Evolutionary conservation across 768 basidiomycete genomes (phyloP), one percentile per base, ranked within the genome.

Genomic region (Russula sp.): DNA sequence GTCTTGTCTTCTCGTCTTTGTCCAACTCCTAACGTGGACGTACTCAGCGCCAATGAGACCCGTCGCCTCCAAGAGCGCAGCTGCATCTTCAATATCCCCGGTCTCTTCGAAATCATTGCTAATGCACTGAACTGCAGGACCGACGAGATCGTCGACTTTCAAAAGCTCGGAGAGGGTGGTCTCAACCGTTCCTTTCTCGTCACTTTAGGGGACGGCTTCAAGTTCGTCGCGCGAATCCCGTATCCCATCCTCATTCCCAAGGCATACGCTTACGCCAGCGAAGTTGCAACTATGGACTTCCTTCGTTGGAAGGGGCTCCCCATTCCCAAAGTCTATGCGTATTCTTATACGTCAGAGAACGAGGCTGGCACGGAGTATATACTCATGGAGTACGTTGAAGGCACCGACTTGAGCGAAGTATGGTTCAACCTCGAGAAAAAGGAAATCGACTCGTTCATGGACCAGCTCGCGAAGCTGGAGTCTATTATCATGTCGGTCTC

Each of bases 51-150:
- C 58, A 73, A 73, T 48, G 66, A 72, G 34, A 60, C 43, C 51
- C 78, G 80, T 75, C 80, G 78, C 68, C 78, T 66, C 64, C 68
- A 63, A 72, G 79, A 83, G 72, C 79, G 77, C 57, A 77, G 68
- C 56, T 73, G 39, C 58, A 70, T 65, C 14, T 80, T 81, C 72
- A 56, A 80, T 50, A 73, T 76, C 73, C 78, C 7, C n/a, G 76
- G 70, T 75, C 78, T 34, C 73, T 79, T 66, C 73, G 72, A 9
- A 76, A 65, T 66, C 68, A n/a, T 71, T 70, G 64, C 63, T 14
- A 76, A 80, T 70, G 60, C n/a, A n/a, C n/a, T n/a, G n/a, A n/a
- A n/a, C n/a, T n/a, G n/a, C n/a, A n/a, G n/a, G n/a, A n/a, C n/a
- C n/a, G n/a, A n/a, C n/a, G n/a, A n/a, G n/a, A n/a, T 81, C 69